These are phyloP conservation scores for Noccaea caerulescens DNA, from an alignment of 345 rosid species.

Conservation along the genomic window DNA sequence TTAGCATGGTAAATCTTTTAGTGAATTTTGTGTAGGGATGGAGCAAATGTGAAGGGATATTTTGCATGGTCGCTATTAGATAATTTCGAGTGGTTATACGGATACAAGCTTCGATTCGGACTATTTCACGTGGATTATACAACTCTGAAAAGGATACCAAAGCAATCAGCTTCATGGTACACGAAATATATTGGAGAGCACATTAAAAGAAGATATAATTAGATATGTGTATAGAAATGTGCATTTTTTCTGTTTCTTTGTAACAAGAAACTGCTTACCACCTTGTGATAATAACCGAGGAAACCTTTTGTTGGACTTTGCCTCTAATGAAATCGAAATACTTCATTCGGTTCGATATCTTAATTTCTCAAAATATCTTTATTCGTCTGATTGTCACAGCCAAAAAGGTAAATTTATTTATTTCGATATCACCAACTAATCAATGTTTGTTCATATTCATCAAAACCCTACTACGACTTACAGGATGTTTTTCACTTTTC, in stretches of 20 bases:
- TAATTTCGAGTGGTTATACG: conserved; percentile 71
- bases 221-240: background rate
- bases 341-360: background rate
- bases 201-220: background rate
- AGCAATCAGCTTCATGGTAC: conserved; percentile 68
- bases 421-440: too few relatives aligned
- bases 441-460: too few relatives aligned
- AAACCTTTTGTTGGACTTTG: background rate
- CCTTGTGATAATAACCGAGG: background rate
- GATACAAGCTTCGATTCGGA: conserved; percentile 63
- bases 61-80: conserved; percentile 80
- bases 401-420: too few relatives aligned
- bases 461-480: too few relatives aligned
- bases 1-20: background rate
- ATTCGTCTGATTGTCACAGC: too few relatives aligned
- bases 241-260: background rate
- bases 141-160: conserved; percentile 64
- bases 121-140: conserved; percentile 60
- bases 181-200: conserved; percentile 49
- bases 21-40: conserved; percentile 47
- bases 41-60: conserved; percentile 79
- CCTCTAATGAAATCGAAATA: conserved; percentile 11
- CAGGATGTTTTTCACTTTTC: too few relatives aligned
- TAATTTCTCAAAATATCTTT: too few relatives aligned
- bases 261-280: background rate